These are phyloP conservation scores for Diaporthe longicolla DNA, from an alignment of 2,329 filamentous ascomycete species.

Conservation along the genomic window DNA sequence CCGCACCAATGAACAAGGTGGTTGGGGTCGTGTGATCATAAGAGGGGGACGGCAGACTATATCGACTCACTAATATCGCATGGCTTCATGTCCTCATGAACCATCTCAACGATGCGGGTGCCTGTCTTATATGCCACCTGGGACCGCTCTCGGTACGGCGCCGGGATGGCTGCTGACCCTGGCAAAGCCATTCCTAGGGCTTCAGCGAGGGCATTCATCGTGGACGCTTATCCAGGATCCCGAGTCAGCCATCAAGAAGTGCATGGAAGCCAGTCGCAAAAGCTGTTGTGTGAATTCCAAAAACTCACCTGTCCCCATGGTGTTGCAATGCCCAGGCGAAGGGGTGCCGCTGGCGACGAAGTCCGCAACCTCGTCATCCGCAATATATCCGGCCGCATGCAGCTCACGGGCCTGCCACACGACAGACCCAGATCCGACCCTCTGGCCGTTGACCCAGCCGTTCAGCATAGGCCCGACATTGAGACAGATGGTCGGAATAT, in stretches of 20 bases:
- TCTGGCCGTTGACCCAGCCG: slow-evolving; percentile 57
- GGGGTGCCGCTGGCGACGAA: slow-evolving; percentile 59
- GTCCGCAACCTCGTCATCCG: slow-evolving; percentile 59
- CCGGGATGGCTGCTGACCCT: slow-evolving; percentile 65
- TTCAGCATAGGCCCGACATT: slow-evolving; percentile 69
- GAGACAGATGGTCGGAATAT: slow-evolving; percentile 65
- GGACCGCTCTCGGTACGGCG: slow-evolving; percentile 61
- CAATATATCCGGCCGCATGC: slow-evolving; percentile 61
- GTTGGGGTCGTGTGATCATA: not conserved
- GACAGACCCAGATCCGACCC: slow-evolving; percentile 61
- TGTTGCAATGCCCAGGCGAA: slow-evolving; percentile 65
- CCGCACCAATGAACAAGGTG: slow-evolving; percentile 21
- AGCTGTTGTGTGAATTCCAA: not conserved
- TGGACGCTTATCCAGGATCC: slow-evolving; percentile 54
- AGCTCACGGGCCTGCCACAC: slow-evolving; percentile 64
- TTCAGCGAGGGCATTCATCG: slow-evolving; percentile 67
- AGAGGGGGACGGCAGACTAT: not conserved
- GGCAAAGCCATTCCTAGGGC: slow-evolving; percentile 67
- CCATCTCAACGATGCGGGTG: slow-evolving; percentile 64
- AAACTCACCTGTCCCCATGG: slow-evolving; percentile 60
- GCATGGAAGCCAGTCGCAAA: not conserved
- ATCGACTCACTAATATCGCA: slow-evolving; percentile 59
- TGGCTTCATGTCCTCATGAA: slow-evolving; percentile 62
- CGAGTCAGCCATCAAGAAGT: not conserved
- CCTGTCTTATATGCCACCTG: slow-evolving; percentile 65